phyloP scores from a whole-genome alignment of 441 rosid genomes.

The Syzygium malaccense region DNA sequence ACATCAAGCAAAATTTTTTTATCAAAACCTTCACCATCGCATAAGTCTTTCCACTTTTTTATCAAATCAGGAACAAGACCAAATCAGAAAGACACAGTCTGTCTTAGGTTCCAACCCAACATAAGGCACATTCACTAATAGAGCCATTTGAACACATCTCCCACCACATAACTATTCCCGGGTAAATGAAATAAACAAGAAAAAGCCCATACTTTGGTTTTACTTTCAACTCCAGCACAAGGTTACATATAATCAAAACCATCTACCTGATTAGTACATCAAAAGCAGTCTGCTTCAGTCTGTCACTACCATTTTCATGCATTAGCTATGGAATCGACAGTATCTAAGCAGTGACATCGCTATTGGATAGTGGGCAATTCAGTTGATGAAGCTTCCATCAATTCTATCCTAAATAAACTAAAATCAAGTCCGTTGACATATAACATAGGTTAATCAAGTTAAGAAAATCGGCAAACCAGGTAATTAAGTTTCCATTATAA shows the following conservation, averaged over 20 bases:
- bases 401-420: neutral
- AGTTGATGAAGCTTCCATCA: neutral
- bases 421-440: neutral
- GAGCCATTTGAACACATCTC: neutral
- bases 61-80: neutral
- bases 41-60: neutral
- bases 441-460: neutral
- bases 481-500: neutral
- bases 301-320: neutral
- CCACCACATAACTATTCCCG: neutral
- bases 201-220: neutral
- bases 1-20: neutral
- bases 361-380: neutral
- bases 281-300: neutral
- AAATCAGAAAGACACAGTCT: neutral
- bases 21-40: neutral
- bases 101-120: neutral
- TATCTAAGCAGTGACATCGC: neutral
- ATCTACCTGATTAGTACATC: neutral
- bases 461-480: neutral
- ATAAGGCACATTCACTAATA: neutral
- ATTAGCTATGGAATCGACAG: neutral
- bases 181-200: neutral
- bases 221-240: neutral
- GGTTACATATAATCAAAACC: neutral